phyloP scores from a whole-genome alignment of 2,329 filamentous ascomycete species.

The Sclerotinia borealis region DNA sequence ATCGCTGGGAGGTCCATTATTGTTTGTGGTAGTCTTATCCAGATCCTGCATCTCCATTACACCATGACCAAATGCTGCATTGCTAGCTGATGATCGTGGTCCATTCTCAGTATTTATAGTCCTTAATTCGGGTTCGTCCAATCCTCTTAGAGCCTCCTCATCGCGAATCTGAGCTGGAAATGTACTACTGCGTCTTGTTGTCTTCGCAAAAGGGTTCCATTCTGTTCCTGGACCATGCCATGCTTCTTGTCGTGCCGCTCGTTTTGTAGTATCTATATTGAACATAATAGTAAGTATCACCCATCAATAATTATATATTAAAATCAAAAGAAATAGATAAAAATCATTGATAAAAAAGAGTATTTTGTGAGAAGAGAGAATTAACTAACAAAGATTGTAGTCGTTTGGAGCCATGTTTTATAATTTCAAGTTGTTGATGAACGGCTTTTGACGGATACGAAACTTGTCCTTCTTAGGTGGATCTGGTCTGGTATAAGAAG shows the following conservation, averaged over 20 bases:
- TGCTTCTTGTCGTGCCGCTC: slow-evolving; percentile 30
- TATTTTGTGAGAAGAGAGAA: background rate
- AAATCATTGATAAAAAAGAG: background rate
- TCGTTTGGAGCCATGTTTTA: slow-evolving; percentile 1
- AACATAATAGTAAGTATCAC: slow-evolving; percentile 17
- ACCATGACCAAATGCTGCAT: slow-evolving; percentile 4
- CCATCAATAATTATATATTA: background rate
- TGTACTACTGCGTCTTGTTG: slow-evolving; percentile 18
- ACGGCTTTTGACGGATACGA: background rate
- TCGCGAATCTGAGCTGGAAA: slow-evolving; percentile 7
- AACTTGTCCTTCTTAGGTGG: background rate
- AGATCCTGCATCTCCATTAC: slow-evolving; percentile 17
- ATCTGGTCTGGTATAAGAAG: background rate
- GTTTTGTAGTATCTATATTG: slow-evolving; percentile 24
- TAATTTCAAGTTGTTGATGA: background rate
- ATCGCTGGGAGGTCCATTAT: slow-evolving; percentile 16
- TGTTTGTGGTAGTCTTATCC: background rate
- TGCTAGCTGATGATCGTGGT: slow-evolving; percentile 8
- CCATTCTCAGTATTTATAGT: slow-evolving; percentile 22
- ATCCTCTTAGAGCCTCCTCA: slow-evolving; percentile 9
- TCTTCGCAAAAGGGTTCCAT: slow-evolving; percentile 30
- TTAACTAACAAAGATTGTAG: slow-evolving; percentile 2
- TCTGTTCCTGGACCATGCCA: slow-evolving; percentile 25
- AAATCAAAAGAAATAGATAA: background rate
- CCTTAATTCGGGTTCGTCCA: slow-evolving; percentile 13